These are phyloP conservation scores for Thuja plicata DNA, from an alignment of 83 land plant species.

Conservation along the genomic window DNA sequence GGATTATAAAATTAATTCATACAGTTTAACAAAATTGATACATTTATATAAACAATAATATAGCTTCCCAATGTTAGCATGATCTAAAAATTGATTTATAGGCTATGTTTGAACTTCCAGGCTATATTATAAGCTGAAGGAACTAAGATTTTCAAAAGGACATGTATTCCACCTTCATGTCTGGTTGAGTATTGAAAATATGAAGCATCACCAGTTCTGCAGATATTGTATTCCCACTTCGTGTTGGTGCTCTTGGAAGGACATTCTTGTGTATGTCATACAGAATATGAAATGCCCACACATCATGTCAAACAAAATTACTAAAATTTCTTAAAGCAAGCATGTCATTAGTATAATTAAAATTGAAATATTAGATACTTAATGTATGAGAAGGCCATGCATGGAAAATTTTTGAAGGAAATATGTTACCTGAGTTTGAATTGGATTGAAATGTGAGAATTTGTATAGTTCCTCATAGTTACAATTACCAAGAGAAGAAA, in stretches of 20 bases:
- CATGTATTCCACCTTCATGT: conserved; percentile 80
- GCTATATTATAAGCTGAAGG: not conserved
- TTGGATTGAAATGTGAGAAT: conserved; percentile 96
- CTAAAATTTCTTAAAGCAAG: not conserved
- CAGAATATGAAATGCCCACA: conserved; percentile 83
- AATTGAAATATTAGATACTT: not conserved
- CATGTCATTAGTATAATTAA: not conserved
- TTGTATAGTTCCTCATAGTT: conserved; percentile 81
- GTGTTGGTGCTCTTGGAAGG: conserved; percentile 96
- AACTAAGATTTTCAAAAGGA: not conserved
- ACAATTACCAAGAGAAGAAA: conserved; percentile 68
- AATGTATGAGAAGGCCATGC: not conserved
- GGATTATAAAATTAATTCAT: not conserved
- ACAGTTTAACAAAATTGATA: not conserved
- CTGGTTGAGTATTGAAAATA: conserved; percentile 95
- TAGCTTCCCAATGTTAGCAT: not conserved
- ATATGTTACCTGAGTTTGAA: conserved; percentile 86
- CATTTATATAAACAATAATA: not conserved
- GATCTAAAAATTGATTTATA: not conserved
- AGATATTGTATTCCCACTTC: conserved; percentile 99
- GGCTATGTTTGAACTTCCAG: not conserved
- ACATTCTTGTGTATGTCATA: conserved; percentile 91
- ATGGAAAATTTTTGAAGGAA: not conserved
- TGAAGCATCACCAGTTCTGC: conserved; percentile 94
- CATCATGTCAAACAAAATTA: not conserved